A percentile compares a stretch with the other conserved stretches of the same genome.
Conservation (phyloP, 164 flowering plant genomes). For the Vitis rupestris region DNA sequence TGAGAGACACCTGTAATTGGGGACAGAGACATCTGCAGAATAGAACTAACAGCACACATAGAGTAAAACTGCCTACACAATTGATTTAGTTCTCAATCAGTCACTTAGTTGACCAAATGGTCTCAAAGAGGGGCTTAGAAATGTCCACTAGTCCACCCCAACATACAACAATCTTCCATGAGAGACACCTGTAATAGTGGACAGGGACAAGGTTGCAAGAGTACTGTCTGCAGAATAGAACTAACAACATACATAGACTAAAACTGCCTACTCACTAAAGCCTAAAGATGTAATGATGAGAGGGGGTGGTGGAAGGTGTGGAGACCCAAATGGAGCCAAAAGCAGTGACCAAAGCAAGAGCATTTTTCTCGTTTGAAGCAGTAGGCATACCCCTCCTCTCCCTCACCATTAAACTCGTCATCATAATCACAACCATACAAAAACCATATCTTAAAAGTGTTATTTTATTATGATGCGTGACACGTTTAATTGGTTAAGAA, state of each 20-base stretch:
- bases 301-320: slow-evolving; percentile 10
- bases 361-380: slow-evolving; percentile 14
- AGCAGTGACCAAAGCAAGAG: slow-evolving; percentile 10
- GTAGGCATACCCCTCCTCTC: neutral
- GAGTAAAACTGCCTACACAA: neutral
- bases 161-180: too few relatives aligned
- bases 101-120: too few relatives aligned
- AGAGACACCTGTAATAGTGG: too few relatives aligned
- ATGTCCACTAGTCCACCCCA: too few relatives aligned
- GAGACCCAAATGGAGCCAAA: slow-evolving; percentile 15
- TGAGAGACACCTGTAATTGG: too few relatives aligned
- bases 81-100: too few relatives aligned
- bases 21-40: neutral
- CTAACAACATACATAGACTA: neutral
- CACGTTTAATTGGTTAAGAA: slow-evolving; percentile 8
- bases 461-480: slow-evolving; percentile 12
- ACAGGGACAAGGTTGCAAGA: too few relatives aligned
- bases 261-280: neutral
- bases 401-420: neutral
- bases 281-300: slow-evolving; percentile 11
- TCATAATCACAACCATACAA: slow-evolving; percentile 3
- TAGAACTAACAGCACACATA: neutral
- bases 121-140: too few relatives aligned
- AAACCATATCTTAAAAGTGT: neutral
- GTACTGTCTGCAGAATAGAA: neutral